phyloP scores from a whole-genome alignment of 352 stramenopile species.

The Pseudoperonospora humuli region DNA sequence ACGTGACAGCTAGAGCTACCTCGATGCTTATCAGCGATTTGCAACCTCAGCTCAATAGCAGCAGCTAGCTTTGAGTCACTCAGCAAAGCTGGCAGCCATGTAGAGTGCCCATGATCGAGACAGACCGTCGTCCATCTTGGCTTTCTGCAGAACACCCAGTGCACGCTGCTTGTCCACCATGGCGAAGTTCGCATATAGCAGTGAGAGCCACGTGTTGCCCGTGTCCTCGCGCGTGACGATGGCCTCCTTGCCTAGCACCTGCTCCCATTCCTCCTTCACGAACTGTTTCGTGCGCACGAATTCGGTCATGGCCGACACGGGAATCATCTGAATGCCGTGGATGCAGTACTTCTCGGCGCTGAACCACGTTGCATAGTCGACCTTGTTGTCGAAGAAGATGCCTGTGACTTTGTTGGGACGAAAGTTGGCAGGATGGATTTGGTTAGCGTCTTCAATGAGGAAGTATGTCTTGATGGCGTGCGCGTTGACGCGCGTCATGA shows the following conservation, averaged over 20 bases:
- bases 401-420: slow-evolving; percentile 68
- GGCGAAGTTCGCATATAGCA: slow-evolving; percentile 61
- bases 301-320: slow-evolving; percentile 63
- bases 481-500: slow-evolving; percentile 72
- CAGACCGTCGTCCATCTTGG: slow-evolving; percentile 55
- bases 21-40: too few relatives aligned
- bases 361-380: slow-evolving; percentile 73
- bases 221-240: slow-evolving; percentile 37
- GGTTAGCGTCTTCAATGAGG: slow-evolving; percentile 50
- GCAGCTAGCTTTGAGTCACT: too few relatives aligned
- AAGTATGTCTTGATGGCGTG: slow-evolving; percentile 65
- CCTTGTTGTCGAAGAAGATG: slow-evolving; percentile 77
- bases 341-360: slow-evolving; percentile 71
- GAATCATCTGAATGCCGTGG: slow-evolving; percentile 80
- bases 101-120: slow-evolving; percentile 63
- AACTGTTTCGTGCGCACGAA: slow-evolving; percentile 53
- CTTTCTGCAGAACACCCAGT: slow-evolving; percentile 29
- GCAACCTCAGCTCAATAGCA: too few relatives aligned
- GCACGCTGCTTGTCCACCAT: slow-evolving; percentile 43
- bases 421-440: slow-evolving; percentile 66
- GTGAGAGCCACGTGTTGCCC: slow-evolving; percentile 53
- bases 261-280: slow-evolving; percentile 64
- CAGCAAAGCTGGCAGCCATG: too few relatives aligned
- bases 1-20: too few relatives aligned
- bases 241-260: slow-evolving; percentile 52